Evolutionary conservation across 768 basidiomycete genomes (phyloP).

Genomic region (Suillus lakei): DNA sequence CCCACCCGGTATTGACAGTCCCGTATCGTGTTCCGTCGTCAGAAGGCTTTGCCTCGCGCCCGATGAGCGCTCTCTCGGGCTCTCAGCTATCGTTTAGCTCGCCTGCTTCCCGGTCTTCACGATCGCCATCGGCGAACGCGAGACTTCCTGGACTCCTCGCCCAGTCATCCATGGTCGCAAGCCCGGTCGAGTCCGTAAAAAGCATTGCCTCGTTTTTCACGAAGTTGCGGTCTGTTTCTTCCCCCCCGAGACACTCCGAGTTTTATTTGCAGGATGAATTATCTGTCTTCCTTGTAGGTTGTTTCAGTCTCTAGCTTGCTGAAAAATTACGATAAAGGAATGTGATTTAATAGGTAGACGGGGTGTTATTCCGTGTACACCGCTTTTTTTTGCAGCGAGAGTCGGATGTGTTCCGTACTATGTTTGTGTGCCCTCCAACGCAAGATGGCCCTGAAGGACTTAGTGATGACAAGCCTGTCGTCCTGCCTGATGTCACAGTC

Average conservation of each 20-base stretch:
- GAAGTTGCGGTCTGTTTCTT: not conserved
- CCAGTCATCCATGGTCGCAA: slow-evolving; percentile 4
- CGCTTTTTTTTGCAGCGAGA: slow-evolving; percentile 43
- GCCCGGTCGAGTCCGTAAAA: slow-evolving; percentile 10
- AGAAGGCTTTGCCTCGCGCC: slow-evolving; percentile 8
- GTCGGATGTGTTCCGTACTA: slow-evolving; percentile 42
- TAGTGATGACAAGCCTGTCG: slow-evolving; percentile 38
- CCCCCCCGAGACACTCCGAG: slow-evolving; percentile 15
- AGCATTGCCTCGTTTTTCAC: slow-evolving; percentile 14
- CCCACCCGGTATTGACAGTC: slow-evolving; percentile 3
- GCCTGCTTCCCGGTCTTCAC: slow-evolving; percentile 2
- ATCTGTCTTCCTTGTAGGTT: slow-evolving; percentile 24
- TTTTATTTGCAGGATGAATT: slow-evolving; percentile 28
- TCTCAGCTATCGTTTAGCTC: slow-evolving; percentile 11
- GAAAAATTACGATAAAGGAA: not conserved
- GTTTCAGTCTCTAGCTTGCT: not conserved
- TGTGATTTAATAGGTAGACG: slow-evolving; percentile 38
- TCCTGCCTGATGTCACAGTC: slow-evolving; percentile 35
- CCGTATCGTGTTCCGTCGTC: slow-evolving; percentile 7
- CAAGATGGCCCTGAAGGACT: slow-evolving; percentile 33
- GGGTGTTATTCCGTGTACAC: slow-evolving; percentile 45
- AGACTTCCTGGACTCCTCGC: slow-evolving; percentile 9
- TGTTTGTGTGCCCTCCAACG: slow-evolving; percentile 38
- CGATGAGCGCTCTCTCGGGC: slow-evolving; percentile 9
- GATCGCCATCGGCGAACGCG: not conserved